Percentiles rank a stretch among this genome's conserved stretches.
These are phyloP conservation scores for Mangifera indica DNA, from an alignment of 345 rosid genomes.

Conservation along the genomic window DNA sequence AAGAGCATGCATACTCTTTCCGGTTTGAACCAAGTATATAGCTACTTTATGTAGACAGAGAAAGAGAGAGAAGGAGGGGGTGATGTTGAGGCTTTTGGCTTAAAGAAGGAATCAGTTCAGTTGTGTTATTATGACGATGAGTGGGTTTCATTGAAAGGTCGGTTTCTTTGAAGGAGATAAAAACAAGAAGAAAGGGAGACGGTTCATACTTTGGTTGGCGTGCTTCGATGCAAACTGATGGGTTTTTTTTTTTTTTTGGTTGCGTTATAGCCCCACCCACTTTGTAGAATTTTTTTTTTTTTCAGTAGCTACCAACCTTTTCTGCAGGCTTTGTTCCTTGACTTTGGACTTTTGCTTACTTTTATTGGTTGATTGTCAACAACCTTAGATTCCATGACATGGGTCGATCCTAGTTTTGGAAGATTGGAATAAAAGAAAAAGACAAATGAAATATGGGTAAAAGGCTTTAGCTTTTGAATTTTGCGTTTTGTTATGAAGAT, in stretches of 20 bases:
- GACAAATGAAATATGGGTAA: neutral
- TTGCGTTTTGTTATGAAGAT: conserved; percentile 27
- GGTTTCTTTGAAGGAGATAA: conserved; percentile 37
- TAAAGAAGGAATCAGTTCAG: conserved; percentile 10
- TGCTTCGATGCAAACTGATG: conserved; percentile 54
- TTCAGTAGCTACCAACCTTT: conserved; percentile 17
- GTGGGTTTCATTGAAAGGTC: conserved; percentile 52
- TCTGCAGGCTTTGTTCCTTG: conserved; percentile 64
- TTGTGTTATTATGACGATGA: conserved; percentile 19
- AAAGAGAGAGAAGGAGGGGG: conserved; percentile 5
- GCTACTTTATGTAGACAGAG: conserved; percentile 13
- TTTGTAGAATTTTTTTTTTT: conserved; percentile 22
- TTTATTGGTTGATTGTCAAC: conserved; percentile 27
- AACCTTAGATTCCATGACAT: conserved; percentile 40
- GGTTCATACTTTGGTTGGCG: conserved; percentile 46
- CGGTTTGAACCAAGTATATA: conserved; percentile 39
- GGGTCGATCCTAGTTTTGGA: conserved; percentile 29
- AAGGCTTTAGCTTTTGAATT: neutral
- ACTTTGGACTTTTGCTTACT: conserved; percentile 42
- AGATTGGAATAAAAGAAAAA: neutral
- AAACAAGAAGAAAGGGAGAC: conserved; percentile 19
- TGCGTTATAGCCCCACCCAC: conserved; percentile 41
- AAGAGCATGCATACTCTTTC: conserved; percentile 63
- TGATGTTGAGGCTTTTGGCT: conserved; percentile 1
- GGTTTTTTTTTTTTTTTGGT: conserved; percentile 25